Conservation (phyloP, 2,329 filamentous ascomycete genomes). For the Trematosphaeria pertusa region DNA sequence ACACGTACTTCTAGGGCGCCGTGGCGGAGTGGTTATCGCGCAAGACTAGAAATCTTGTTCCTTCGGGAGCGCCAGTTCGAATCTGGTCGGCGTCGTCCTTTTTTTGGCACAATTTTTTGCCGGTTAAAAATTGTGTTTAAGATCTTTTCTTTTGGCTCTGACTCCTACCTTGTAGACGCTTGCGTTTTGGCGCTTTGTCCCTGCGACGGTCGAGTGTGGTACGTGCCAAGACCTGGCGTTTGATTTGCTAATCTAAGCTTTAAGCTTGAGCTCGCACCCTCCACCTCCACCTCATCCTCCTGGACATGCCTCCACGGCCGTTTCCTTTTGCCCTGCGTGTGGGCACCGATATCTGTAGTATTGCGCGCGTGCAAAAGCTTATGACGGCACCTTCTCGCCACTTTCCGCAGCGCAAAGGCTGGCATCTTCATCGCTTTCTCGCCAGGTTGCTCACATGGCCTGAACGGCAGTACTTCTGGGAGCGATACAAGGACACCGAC, state of each 20-base stretch:
- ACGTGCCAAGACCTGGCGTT: too few species aligned
- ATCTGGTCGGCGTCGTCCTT: slow-evolving; percentile 46
- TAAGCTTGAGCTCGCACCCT: too few species aligned
- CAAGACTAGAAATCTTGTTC: slow-evolving; percentile 53
- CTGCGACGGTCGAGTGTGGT: too few species aligned
- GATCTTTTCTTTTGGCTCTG: not conserved
- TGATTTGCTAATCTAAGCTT: too few species aligned
- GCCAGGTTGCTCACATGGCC: slow-evolving; percentile 38
- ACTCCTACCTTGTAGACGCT: not conserved
- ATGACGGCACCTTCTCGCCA: slow-evolving; percentile 48
- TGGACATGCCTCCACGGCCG: slow-evolving; percentile 54
- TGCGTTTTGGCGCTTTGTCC: too few species aligned
- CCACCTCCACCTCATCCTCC: too few species aligned
- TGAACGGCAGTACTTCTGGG: slow-evolving; percentile 39
- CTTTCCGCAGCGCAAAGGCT: too few species aligned
- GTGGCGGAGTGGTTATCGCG: slow-evolving; percentile 53
- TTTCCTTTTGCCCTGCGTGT: slow-evolving; percentile 74
- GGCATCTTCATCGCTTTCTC: slow-evolving; percentile 30
- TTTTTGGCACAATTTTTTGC: slow-evolving; percentile 36
- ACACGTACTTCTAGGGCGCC: too few species aligned
- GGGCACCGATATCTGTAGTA: slow-evolving; percentile 80
- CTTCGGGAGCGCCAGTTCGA: slow-evolving; percentile 52
- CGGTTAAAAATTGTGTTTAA: not conserved
- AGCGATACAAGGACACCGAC: slow-evolving; percentile 30
- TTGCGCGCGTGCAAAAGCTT: slow-evolving; percentile 69